Base-by-base conservation (phyloP, 768 basidiomycete genomes). In the Suillus bovinus region DNA sequence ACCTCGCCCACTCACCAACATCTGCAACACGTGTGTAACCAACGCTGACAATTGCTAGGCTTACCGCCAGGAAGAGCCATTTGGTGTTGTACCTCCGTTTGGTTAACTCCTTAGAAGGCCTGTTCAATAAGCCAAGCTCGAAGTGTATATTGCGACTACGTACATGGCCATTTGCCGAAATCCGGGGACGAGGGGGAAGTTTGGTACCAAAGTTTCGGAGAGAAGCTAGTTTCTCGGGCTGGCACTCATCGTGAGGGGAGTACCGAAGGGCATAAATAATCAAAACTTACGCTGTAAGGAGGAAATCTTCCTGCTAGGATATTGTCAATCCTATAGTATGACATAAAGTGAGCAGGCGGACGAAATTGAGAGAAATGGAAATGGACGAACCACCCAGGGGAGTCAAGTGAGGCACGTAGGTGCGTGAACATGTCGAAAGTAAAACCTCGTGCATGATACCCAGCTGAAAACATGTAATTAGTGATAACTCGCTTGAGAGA, bases 401-500 rank as follows among this genome's bases (percentile, higher is more conserved):
- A 76, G 64, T 81, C 78, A 10, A 83, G 47, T 0, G 87, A 83
- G 5, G 86, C 71, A 58, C 93, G 83, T 29, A 83, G 66, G 70
- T 94, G 91, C 0, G 91, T 92, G 76, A 95, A 94, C 69, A 82
- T 78, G 63, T 92, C 89, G 66, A 94, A 94, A 5, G 80, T 77
- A 68, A 78, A 89, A 69, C 92, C 92, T 39, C 92, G 89, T 4
- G 87, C 86, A 69, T 90, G 86, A 60, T 81, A 78, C 14, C 93
- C 87, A 61, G 79, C 91, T 89, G 41, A n/a, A n/a, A 61, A 24
- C 22, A 33, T 22, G 36, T 14, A 47, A 42, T 3, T 54, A 55
- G 54, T 50, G 44, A 41, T 58, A 29, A 49, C 3, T 29, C n/a
- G 38, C 9, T 6, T 39, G 24, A 54, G 41, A 60, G 60, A 59